These are phyloP conservation scores for Exophiala mesophila DNA, from an alignment of 2,329 filamentous ascomycete genomes.

Conservation along the genomic window DNA sequence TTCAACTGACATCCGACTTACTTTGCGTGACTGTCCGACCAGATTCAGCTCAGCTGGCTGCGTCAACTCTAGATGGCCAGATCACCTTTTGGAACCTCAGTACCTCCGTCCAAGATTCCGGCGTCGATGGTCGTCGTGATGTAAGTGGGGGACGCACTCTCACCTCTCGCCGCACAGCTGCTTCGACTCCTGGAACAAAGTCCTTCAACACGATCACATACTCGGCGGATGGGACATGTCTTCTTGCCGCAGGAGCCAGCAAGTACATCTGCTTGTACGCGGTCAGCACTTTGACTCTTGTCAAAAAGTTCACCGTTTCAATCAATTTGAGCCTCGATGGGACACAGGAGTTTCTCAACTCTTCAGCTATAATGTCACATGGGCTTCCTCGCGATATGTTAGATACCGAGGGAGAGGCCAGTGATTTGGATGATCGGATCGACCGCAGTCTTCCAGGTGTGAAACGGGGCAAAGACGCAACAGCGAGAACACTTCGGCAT, in stretches of 20 bases:
- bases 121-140: conserved; percentile 84
- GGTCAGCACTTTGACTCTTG: conserved; percentile 80
- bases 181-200: conserved; percentile 85
- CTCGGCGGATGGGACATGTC: conserved; percentile 84
- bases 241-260: conserved; percentile 89
- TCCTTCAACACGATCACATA: conserved; percentile 84
- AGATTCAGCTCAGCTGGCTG: conserved; percentile 83
- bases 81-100: conserved; percentile 91
- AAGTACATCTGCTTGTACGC: conserved; percentile 98
- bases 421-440: conserved; percentile 78
- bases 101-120: conserved; percentile 79
- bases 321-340: conserved; percentile 93
- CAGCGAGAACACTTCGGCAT: conserved; percentile 67
- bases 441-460: conserved; percentile 78
- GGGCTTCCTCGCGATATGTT: conserved; percentile 72
- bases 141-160: conserved; percentile 87
- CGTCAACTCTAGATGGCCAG: conserved; percentile 89
- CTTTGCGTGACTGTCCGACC: conserved; percentile 81
- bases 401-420: conserved; percentile 81
- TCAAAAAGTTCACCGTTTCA: conserved; percentile 94
- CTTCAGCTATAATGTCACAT: conserved; percentile 82
- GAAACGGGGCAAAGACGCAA: conserved; percentile 76
- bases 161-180: conserved; percentile 81
- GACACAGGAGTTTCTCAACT: conserved; percentile 96
- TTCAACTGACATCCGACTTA: conserved; percentile 88